These are phyloP conservation scores for Debaryomyces hansenii DNA, from an alignment of 805 yeast genomes.

Conservation along the genomic window DNA sequence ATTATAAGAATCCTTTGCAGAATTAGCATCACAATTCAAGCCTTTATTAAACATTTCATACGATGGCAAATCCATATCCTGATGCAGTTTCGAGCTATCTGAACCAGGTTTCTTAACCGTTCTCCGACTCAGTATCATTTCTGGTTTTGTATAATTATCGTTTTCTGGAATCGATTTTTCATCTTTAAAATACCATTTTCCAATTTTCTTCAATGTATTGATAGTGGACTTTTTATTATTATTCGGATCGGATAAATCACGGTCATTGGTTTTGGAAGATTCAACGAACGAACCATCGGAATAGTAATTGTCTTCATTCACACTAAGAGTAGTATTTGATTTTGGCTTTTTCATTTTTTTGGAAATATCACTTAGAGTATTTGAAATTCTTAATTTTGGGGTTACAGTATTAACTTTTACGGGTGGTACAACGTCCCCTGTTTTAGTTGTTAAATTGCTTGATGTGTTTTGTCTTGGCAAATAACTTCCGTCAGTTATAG, in stretches of 20 bases:
- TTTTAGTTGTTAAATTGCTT: background rate
- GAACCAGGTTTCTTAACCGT: conserved; percentile 22
- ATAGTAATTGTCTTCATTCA: conserved; percentile 23
- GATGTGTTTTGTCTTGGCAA: background rate
- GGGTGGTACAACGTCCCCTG: background rate
- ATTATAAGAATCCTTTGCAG: background rate
- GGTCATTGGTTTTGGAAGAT: background rate
- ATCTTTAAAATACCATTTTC: conserved; percentile 66
- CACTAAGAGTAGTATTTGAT: conserved; percentile 20
- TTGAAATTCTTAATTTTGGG: conserved; percentile 17
- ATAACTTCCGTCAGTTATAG: background rate
- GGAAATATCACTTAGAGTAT: conserved; percentile 25
- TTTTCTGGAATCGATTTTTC: conserved; percentile 19
- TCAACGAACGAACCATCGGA: conserved; percentile 27
- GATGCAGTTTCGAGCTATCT: conserved; percentile 3
- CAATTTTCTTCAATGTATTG: conserved; percentile 55
- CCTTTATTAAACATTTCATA: conserved; percentile 3
- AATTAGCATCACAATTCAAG: too few relatives aligned
- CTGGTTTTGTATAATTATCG: conserved; percentile 49
- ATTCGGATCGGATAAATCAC: conserved; percentile 3
- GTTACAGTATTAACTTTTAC: background rate
- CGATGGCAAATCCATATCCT: conserved; percentile 2
- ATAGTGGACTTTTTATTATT: conserved; percentile 17
- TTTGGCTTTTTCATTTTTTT: conserved; percentile 24
- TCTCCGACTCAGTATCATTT: conserved; percentile 66